A percentile compares a stretch with the other conserved stretches of the same genome.
phyloP scores from a whole-genome alignment of 2,329 filamentous ascomycete genomes.

The Cercospora beticola region DNA sequence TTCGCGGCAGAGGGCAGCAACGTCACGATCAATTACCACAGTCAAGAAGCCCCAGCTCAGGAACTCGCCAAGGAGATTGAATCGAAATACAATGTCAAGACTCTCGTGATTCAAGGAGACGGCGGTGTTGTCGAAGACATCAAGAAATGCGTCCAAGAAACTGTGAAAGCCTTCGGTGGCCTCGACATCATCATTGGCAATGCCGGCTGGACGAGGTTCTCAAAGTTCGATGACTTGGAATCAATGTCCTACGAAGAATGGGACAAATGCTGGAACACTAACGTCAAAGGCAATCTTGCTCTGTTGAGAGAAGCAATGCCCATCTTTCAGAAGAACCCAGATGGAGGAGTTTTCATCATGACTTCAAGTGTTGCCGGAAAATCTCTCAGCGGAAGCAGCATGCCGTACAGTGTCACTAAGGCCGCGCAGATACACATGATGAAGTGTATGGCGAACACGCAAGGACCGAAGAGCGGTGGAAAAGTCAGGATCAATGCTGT shows the following conservation, averaged over 20 bases:
- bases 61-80: conserved; percentile 58
- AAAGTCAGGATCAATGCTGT: conserved; percentile 62
- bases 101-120: conserved; percentile 64
- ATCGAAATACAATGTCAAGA: conserved; percentile 51
- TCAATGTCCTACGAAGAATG: conserved; percentile 61
- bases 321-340: conserved; percentile 60
- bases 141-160: conserved; percentile 57
- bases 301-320: conserved; percentile 47
- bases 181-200: conserved; percentile 79
- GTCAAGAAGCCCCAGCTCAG: conserved; percentile 59
- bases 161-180: conserved; percentile 61
- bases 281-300: conserved; percentile 51
- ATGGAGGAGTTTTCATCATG: conserved; percentile 64
- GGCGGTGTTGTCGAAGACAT: conserved; percentile 62
- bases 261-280: conserved; percentile 65
- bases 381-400: conserved; percentile 54
- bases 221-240: conserved; percentile 57
- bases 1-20: conserved; percentile 69
- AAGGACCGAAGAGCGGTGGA: conserved; percentile 53
- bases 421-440: conserved; percentile 68
- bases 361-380: conserved; percentile 61
- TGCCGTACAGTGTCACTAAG: conserved; percentile 77
- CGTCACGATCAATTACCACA: conserved; percentile 72
- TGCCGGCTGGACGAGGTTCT: conserved; percentile 65
- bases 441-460: conserved; percentile 62